These are phyloP conservation scores for Mychonastes homosphaera DNA, from an alignment of 139 green algal genomes.

Conservation along the genomic window DNA sequence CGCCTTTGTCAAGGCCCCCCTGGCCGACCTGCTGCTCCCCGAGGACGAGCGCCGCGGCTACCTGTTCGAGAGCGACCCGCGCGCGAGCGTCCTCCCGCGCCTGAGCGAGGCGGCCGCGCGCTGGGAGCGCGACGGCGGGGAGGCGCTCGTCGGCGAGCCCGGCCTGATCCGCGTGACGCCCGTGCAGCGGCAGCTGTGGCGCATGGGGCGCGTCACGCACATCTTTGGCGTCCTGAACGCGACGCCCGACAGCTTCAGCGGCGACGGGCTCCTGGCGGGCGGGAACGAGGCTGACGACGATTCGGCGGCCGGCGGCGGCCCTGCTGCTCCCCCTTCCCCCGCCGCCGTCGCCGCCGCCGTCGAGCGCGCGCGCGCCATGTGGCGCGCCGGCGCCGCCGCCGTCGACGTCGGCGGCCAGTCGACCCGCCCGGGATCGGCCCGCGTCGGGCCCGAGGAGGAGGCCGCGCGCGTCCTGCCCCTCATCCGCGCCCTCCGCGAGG, in stretches of 20 bases:
- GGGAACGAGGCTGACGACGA: too few species aligned
- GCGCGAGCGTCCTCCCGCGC: conserved; percentile 7
- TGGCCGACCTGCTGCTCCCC: conserved; percentile 41
- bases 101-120: conserved; percentile 13
- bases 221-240: conserved; percentile 95
- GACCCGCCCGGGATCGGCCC: conserved; percentile 67
- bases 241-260: conserved; percentile 96
- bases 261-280: too few species aligned
- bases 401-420: conserved; percentile 93
- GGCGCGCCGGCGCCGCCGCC: conserved; percentile 67
- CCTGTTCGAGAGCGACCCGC: neutral
- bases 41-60: conserved; percentile 9
- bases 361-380: conserved; percentile 47
- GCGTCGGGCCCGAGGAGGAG: conserved; percentile 59
- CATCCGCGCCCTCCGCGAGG: conserved; percentile 40
- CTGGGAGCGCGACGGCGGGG: conserved; percentile 35
- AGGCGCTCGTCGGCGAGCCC: conserved; percentile 23
- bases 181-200: conserved; percentile 24
- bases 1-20: conserved; percentile 75
- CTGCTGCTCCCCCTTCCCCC: conserved; percentile 6
- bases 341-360: conserved; percentile 32
- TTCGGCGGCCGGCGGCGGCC: too few species aligned
- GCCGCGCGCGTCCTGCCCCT: conserved; percentile 68
- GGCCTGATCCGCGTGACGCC: conserved; percentile 43
- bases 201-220: conserved; percentile 21